Percentiles rank a stretch among this genome's conserved stretches.
Conservation (phyloP, 2,329 filamentous ascomycete species). For the Colletotrichum camelliae region DNA sequence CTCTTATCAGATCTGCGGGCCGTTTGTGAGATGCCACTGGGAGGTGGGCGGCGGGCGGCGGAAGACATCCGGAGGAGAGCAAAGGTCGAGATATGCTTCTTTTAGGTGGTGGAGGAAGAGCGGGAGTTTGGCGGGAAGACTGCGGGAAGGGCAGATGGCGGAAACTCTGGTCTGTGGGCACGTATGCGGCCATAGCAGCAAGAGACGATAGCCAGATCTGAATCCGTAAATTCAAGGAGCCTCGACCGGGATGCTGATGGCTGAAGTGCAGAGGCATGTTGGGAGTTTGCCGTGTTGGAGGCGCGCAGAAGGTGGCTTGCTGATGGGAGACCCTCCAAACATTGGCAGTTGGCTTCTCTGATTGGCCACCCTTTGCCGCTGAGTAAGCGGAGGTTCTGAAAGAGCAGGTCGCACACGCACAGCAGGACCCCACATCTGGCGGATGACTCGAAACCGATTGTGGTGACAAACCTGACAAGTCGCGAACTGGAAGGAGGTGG, state of each 20-base stretch:
- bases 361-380: not conserved
- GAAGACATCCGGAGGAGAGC: not conserved
- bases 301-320: not conserved
- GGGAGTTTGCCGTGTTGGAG: not conserved
- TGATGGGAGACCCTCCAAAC: not conserved
- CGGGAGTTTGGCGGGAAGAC: not conserved
- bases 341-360: not conserved
- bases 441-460: constrained; percentile 8
- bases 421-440: not conserved
- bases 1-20: not conserved
- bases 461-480: not conserved
- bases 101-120: not conserved
- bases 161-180: not conserved
- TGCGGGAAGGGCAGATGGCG: not conserved
- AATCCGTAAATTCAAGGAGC: not conserved
- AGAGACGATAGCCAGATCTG: not conserved
- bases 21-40: not conserved
- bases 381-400: not conserved
- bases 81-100: constrained; percentile 8
- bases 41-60: not conserved
- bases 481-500: not conserved
- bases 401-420: not conserved
- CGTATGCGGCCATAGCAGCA: not conserved
- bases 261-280: not conserved
- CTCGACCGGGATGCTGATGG: not conserved